Evolutionary conservation across 192 early-diverging fungal genomes (phyloP).

Genomic region (Phycomyces blakesleeanus): DNA sequence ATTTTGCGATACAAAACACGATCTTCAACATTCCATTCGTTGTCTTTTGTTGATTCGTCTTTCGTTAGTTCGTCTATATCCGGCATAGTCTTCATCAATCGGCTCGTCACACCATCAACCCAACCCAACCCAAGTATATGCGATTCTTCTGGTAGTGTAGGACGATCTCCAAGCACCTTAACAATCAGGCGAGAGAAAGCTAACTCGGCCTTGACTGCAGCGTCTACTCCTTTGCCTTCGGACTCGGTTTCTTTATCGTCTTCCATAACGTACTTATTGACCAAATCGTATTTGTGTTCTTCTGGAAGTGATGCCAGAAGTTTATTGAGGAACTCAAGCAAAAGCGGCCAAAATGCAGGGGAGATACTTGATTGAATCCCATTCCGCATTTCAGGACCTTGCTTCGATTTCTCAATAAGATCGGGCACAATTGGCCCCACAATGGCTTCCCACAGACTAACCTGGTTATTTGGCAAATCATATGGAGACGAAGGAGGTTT

Average conservation of each 20-base stretch:
- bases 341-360: slow-evolving; percentile 21
- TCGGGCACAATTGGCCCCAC: slow-evolving; percentile 11
- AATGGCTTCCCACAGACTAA: slow-evolving; percentile 21
- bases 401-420: neutral
- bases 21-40: neutral
- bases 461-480: neutral
- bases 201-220: neutral
- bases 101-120: slow-evolving; percentile 30
- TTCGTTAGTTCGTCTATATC: neutral
- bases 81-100: slow-evolving; percentile 3
- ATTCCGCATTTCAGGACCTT: neutral
- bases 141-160: slow-evolving; percentile 45
- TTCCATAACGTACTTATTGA: slow-evolving; percentile 22
- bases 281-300: slow-evolving; percentile 16
- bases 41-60: neutral
- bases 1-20: slow-evolving; percentile 2
- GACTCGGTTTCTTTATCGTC: neutral
- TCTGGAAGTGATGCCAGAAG: slow-evolving; percentile 16
- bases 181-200: neutral
- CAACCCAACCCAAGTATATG: slow-evolving; percentile 49
- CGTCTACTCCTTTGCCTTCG: neutral
- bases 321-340: slow-evolving; percentile 19
- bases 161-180: slow-evolving; percentile 8
- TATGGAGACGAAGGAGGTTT: neutral
- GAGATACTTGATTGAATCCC: slow-evolving; percentile 4